A percentile compares a stretch with the other conserved stretches of the same genome.
Evolutionary conservation across 176 grass and related monocot species (phyloP).

Genomic region (Panicum miliaceum): DNA sequence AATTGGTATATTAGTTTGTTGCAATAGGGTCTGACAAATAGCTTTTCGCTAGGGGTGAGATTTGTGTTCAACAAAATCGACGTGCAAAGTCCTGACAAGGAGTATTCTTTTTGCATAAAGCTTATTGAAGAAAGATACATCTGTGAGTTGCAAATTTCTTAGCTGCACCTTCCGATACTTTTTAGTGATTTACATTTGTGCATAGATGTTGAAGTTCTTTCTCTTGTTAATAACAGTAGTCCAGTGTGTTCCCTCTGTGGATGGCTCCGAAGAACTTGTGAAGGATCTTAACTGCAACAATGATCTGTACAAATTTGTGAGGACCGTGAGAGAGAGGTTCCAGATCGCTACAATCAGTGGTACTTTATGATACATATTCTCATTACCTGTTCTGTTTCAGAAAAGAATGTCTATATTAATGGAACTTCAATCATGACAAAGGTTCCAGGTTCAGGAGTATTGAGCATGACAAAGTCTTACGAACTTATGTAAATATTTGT

Average conservation of each 20-base stretch:
- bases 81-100: constrained; percentile 55
- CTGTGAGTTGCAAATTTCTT: constrained; percentile 57
- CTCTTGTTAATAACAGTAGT: constrained; percentile 58
- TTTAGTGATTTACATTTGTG: constrained; percentile 8
- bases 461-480: background rate
- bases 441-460: background rate
- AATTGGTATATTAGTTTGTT: constrained; percentile 7
- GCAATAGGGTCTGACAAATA: constrained; percentile 28
- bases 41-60: constrained; percentile 59
- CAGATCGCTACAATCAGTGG: constrained; percentile 52
- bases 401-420: background rate
- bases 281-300: constrained; percentile 75
- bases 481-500: constrained; percentile 1
- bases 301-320: constrained; percentile 82
- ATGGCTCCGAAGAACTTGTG: constrained; percentile 68
- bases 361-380: constrained; percentile 41
- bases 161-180: background rate
- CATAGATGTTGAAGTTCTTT: constrained; percentile 11
- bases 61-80: constrained; percentile 90
- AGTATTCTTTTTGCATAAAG: constrained; percentile 76
- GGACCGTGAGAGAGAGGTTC: constrained; percentile 83
- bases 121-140: constrained; percentile 69
- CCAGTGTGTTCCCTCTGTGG: constrained; percentile 59
- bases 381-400: constrained; percentile 5
- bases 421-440: background rate